Evolutionary conservation across 345 rosid species (phyloP).

Genomic region (Microthlaspi erraticum): DNA sequence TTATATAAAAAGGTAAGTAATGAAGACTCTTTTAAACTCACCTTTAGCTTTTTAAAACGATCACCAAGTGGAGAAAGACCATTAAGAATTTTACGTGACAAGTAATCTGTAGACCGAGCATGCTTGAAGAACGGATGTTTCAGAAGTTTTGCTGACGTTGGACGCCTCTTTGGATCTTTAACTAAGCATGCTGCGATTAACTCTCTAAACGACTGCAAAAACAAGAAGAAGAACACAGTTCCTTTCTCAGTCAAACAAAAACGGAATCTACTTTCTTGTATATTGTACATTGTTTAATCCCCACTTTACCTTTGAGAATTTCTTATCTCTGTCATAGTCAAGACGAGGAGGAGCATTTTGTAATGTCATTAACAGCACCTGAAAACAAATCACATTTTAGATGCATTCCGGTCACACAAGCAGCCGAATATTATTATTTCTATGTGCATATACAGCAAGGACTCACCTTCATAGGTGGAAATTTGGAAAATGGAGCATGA

Average conservation of each 20-base stretch:
- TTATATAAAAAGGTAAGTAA: not conserved
- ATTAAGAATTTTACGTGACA: slow-evolving; percentile 61
- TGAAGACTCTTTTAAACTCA: slow-evolving; percentile 34
- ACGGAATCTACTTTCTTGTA: slow-evolving; percentile 18
- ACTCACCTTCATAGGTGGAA: slow-evolving; percentile 83
- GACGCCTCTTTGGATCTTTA: slow-evolving; percentile 93
- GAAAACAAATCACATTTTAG: slow-evolving; percentile 9
- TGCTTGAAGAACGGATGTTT: slow-evolving; percentile 82
- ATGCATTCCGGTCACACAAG: slow-evolving; percentile 20
- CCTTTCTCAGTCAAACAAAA: slow-evolving; percentile 25
- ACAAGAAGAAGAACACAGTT: not conserved
- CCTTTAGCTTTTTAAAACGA: slow-evolving; percentile 75
- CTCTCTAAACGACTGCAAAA: slow-evolving; percentile 76
- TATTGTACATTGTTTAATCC: slow-evolving; percentile 18
- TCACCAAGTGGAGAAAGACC: slow-evolving; percentile 81
- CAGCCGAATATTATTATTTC: too few species aligned
- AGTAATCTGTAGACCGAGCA: slow-evolving; percentile 65
- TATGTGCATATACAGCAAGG: not conserved
- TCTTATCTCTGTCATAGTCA: slow-evolving; percentile 84
- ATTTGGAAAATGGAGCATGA: slow-evolving; percentile 91
- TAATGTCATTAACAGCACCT: slow-evolving; percentile 89
- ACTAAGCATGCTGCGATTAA: slow-evolving; percentile 85
- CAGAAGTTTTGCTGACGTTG: slow-evolving; percentile 74
- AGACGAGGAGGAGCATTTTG: slow-evolving; percentile 96
- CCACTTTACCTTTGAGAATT: slow-evolving; percentile 71